These are phyloP conservation scores for Pseudogymnoascus sp. DNA, from an alignment of 2,329 filamentous ascomycete species.

Conservation along the genomic window DNA sequence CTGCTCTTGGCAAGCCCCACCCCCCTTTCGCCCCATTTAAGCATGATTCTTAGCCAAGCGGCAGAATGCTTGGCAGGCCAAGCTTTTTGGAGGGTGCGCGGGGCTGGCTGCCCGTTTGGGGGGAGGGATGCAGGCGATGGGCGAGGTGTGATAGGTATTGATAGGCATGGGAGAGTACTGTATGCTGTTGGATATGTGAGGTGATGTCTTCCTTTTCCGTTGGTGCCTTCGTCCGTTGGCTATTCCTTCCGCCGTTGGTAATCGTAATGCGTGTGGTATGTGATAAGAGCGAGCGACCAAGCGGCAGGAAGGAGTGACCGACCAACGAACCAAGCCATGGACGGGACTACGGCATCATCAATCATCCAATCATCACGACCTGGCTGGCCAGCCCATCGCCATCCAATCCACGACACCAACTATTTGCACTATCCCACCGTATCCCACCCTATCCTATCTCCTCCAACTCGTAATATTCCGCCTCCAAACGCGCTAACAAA, in stretches of 20 bases:
- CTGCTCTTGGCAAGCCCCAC: neutral
- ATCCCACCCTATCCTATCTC: too few relatives aligned
- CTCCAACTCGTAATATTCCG: neutral
- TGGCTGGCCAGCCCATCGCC: neutral
- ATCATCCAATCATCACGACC: neutral
- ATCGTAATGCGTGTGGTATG: neutral
- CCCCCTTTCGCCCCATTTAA: neutral
- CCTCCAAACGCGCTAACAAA: neutral
- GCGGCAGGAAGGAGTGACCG: too few relatives aligned
- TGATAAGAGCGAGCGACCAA: neutral
- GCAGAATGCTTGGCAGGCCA: conserved; percentile 1
- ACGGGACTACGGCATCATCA: neutral
- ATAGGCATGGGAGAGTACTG: neutral
- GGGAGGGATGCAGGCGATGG: too few relatives aligned
- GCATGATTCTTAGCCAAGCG: conserved; percentile 1
- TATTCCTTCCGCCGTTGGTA: neutral
- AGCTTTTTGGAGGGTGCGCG: neutral
- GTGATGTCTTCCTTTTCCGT: neutral
- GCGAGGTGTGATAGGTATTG: too few relatives aligned
- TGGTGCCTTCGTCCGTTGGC: neutral
- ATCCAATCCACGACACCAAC: neutral
- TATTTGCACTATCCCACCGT: too few relatives aligned
- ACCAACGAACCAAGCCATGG: neutral
- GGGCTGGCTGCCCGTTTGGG: neutral
- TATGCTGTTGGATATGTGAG: neutral